phyloP scores from a whole-genome alignment of 1,284 basidiomycete species.

The Ganoderma boninense region DNA sequence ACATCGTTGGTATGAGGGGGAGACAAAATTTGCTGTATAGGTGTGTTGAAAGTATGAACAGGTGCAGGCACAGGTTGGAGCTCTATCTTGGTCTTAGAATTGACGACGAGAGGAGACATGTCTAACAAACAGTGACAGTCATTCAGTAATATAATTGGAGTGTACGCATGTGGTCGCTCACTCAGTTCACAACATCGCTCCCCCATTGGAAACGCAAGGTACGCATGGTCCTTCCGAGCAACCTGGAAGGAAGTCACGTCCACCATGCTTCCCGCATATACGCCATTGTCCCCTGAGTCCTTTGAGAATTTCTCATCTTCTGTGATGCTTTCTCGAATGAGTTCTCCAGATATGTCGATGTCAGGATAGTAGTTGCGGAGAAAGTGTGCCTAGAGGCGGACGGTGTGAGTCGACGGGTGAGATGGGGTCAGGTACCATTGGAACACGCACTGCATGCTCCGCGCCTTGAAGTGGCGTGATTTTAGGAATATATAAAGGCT shows the following conservation, averaged over 20 bases:
- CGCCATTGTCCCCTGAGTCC: slow-evolving; percentile 57
- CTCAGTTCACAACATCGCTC: slow-evolving; percentile 65
- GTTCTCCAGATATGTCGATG: slow-evolving; percentile 69
- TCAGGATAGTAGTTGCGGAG: slow-evolving; percentile 74
- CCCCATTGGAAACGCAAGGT: slow-evolving; percentile 69
- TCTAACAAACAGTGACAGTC: slow-evolving; percentile 46
- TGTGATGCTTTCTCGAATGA: slow-evolving; percentile 63
- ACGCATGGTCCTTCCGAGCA: slow-evolving; percentile 40
- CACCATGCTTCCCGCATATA: slow-evolving; percentile 61
- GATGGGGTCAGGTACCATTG: neutral
- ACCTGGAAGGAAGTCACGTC: slow-evolving; percentile 47
- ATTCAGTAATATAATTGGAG: neutral
- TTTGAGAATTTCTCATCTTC: slow-evolving; percentile 49
- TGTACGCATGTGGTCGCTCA: slow-evolving; percentile 43
- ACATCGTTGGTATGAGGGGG: slow-evolving; percentile 19
- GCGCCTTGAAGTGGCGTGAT: slow-evolving; percentile 53
- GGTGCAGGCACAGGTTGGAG: slow-evolving; percentile 55
- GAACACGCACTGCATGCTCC: slow-evolving; percentile 65
- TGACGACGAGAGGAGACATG: slow-evolving; percentile 53
- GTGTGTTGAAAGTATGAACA: slow-evolving; percentile 59
- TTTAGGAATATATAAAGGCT: slow-evolving; percentile 40
- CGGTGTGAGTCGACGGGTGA: slow-evolving; percentile 2
- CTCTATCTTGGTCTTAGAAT: slow-evolving; percentile 38
- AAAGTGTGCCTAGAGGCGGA: slow-evolving; percentile 64
- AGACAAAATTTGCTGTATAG: slow-evolving; percentile 43